A percentile compares a stretch with the other conserved stretches of the same genome.
phyloP scores from a whole-genome alignment of 2,329 filamentous ascomycete genomes.

The Cephalotrichum gorgonifer region DNA sequence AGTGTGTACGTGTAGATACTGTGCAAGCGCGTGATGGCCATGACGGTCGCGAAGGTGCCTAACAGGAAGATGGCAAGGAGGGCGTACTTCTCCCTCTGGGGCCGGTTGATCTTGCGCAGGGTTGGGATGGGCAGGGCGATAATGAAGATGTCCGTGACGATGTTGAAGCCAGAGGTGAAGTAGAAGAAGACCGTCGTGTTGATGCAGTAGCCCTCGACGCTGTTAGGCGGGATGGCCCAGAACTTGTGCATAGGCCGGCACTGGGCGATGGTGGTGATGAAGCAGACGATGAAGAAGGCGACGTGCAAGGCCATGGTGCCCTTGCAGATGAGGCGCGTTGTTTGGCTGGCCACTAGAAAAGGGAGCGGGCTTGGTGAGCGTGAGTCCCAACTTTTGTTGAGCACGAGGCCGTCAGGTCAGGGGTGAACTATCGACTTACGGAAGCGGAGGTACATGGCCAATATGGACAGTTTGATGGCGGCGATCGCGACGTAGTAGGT shows the following conservation, averaged over 20 bases:
- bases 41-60: constrained; percentile 24
- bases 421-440: constrained; percentile 15
- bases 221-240: constrained; percentile 24
- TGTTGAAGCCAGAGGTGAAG: constrained; percentile 31
- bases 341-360: constrained; percentile 10
- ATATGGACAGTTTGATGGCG: constrained; percentile 31
- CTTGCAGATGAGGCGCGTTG: constrained; percentile 19
- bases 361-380: neutral
- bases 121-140: constrained; percentile 32
- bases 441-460: constrained; percentile 35
- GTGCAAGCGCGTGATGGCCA: constrained; percentile 26
- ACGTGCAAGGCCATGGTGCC: constrained; percentile 25
- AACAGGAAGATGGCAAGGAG: constrained; percentile 33
- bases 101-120: constrained; percentile 33
- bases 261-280: constrained; percentile 26
- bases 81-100: constrained; percentile 36
- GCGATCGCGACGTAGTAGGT: constrained; percentile 29
- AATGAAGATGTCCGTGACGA: constrained; percentile 34
- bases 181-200: constrained; percentile 30
- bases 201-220: constrained; percentile 24
- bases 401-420: constrained; percentile 13
- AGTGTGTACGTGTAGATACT: constrained; percentile 26
- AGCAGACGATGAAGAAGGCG: constrained; percentile 28
- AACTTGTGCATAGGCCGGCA: constrained; percentile 29
- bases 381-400: constrained; percentile 11